Percentiles rank a stretch among this genome's conserved stretches.
Conservation (phyloP, 352 stramenopile genomes). For the Globisporangium iwayamae region DNA sequence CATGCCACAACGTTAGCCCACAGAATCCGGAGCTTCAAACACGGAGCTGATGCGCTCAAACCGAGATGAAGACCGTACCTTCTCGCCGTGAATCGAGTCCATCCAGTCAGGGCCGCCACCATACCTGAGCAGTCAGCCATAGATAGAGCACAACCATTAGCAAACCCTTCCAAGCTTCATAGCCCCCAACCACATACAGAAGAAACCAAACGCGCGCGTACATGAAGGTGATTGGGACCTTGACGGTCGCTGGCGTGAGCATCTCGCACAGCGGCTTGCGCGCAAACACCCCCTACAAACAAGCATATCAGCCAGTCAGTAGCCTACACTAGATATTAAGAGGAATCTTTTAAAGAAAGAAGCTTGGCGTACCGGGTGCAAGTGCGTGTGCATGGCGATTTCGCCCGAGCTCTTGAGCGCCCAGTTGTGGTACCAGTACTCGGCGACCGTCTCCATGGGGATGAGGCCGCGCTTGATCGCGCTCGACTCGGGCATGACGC, state of each 20-base stretch:
- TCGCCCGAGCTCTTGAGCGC: constrained; percentile 59
- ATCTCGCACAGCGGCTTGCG: constrained; percentile 56
- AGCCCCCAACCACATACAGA: too few relatives aligned
- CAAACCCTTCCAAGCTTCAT: too few relatives aligned
- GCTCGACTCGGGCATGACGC: constrained; percentile 59
- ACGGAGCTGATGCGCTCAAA: not conserved
- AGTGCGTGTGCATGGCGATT: constrained; percentile 63
- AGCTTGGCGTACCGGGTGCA: constrained; percentile 35
- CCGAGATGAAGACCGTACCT: constrained; percentile 17
- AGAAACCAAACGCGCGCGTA: constrained; percentile 18
- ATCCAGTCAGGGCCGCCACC: constrained; percentile 71
- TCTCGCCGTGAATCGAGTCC: constrained; percentile 47
- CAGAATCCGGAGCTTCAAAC: not conserved
- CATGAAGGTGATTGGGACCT: constrained; percentile 67
- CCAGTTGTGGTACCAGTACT: constrained; percentile 83
- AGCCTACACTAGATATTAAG: not conserved
- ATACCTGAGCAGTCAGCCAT: constrained; percentile 20
- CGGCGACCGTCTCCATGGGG: constrained; percentile 30
- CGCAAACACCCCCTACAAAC: constrained; percentile 38
- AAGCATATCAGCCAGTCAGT: not conserved
- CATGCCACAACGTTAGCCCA: not conserved
- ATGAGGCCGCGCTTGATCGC: constrained; percentile 45
- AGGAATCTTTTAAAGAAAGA: not conserved
- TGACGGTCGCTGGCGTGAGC: constrained; percentile 45
- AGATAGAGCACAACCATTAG: not conserved